A percentile compares a stretch with the other conserved stretches of the same genome.
phyloP scores from a whole-genome alignment of 768 basidiomycete species.

The Boletellus ananas region DNA sequence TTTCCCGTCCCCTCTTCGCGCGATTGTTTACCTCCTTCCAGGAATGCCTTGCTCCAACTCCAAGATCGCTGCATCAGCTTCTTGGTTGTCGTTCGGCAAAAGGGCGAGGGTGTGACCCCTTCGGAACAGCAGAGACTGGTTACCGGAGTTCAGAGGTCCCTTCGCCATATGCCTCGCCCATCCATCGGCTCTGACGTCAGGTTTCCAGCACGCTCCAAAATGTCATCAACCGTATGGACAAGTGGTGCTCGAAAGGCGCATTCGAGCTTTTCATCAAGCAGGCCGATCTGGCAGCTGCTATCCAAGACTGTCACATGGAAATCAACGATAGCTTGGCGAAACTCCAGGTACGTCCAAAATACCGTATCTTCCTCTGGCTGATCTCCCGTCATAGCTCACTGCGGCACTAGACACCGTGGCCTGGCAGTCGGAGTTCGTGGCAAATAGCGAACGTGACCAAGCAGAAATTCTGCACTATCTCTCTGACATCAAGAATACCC shows the following conservation, averaged over 20 bases:
- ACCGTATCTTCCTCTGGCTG: slow-evolving; percentile 3
- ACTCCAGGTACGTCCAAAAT: slow-evolving; percentile 39
- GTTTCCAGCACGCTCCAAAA: slow-evolving; percentile 27
- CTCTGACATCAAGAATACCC: slow-evolving; percentile 41
- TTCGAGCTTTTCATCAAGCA: slow-evolving; percentile 46
- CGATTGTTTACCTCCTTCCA: slow-evolving; percentile 17
- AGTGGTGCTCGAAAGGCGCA: slow-evolving; percentile 39
- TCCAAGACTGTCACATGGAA: slow-evolving; percentile 42
- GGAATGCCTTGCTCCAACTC: slow-evolving; percentile 42
- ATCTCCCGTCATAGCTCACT: slow-evolving; percentile 33
- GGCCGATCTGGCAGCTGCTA: slow-evolving; percentile 40
- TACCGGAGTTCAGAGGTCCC: slow-evolving; percentile 31
- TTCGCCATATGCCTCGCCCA: not conserved
- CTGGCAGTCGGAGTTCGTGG: slow-evolving; percentile 46
- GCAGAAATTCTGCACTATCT: slow-evolving; percentile 41
- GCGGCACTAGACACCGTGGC: slow-evolving; percentile 43
- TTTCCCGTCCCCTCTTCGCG: not conserved
- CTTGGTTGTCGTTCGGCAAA: slow-evolving; percentile 37
- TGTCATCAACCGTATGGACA: slow-evolving; percentile 40
- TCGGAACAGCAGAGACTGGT: slow-evolving; percentile 33
- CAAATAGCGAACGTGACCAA: slow-evolving; percentile 40
- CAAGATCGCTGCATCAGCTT: slow-evolving; percentile 45
- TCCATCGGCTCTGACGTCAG: slow-evolving; percentile 7
- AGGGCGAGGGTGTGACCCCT: slow-evolving; percentile 24
- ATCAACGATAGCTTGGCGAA: slow-evolving; percentile 45